Percentiles rank a stretch among this genome's conserved stretches.
phyloP scores from a whole-genome alignment of 192 early-diverging fungal species.

The Coemansia sp. region DNA sequence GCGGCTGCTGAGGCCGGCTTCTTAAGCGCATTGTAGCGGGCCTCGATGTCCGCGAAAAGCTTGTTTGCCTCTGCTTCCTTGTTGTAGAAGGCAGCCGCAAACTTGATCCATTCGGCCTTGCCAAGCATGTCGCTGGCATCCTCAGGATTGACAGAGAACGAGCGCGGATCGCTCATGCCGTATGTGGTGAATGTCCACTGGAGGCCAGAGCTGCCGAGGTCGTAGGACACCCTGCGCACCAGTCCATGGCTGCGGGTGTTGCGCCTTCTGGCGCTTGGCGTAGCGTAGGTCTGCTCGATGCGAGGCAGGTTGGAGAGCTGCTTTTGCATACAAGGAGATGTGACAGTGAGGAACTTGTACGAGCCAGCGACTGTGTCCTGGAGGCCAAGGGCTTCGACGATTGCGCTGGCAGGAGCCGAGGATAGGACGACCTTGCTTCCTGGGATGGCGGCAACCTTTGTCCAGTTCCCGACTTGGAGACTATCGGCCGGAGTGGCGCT shows the following conservation, averaged over 20 bases:
- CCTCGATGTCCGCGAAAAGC: constrained; percentile 37
- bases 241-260: constrained; percentile 6
- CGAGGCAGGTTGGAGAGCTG: constrained; percentile 42
- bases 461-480: constrained; percentile 49
- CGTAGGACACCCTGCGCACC: constrained; percentile 46
- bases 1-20: constrained; percentile 5
- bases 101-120: constrained; percentile 53
- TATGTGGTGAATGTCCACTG: constrained; percentile 56
- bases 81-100: constrained; percentile 40
- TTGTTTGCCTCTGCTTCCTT: constrained; percentile 43
- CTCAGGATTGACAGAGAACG: constrained; percentile 43
- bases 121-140: constrained; percentile 39
- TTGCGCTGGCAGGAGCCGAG: constrained; percentile 47
- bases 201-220: constrained; percentile 50
- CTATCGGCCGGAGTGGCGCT: constrained; percentile 50
- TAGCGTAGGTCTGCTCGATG: constrained; percentile 41
- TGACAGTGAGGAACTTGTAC: constrained; percentile 41
- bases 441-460: constrained; percentile 44
- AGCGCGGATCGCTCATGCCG: constrained; percentile 49
- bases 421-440: constrained; percentile 40
- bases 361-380: constrained; percentile 38
- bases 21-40: constrained; percentile 37
- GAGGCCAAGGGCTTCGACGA: constrained; percentile 38
- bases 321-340: constrained; percentile 58
- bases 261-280: constrained; percentile 17